Percentiles rank a stretch among this genome's conserved stretches.
Evolutionary conservation across 1,139 yeast genomes (phyloP).

Genomic region (Nakaseomyces kungkrabaensis): DNA sequence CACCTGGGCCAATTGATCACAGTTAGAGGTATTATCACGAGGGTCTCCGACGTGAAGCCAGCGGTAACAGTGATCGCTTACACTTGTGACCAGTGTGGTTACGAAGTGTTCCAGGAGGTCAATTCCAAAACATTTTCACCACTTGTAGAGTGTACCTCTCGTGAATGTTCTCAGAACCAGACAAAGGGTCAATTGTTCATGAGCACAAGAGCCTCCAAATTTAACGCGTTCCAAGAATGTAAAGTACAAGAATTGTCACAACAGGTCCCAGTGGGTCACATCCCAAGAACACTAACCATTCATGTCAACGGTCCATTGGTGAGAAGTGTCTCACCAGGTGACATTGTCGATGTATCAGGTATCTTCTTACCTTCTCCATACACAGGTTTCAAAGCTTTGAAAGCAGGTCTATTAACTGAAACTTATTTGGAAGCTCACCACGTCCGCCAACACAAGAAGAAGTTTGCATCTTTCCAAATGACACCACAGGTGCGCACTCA

Average conservation of each 20-base stretch:
- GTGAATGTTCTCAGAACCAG: slow-evolving; percentile 67
- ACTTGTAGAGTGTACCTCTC: slow-evolving; percentile 72
- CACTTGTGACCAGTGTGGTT: slow-evolving; percentile 96
- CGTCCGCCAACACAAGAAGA: slow-evolving; percentile 79
- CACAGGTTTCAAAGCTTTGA: slow-evolving; percentile 86
- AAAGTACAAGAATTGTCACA: slow-evolving; percentile 89
- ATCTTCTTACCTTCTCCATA: slow-evolving; percentile 90
- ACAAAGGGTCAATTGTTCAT: slow-evolving; percentile 83
- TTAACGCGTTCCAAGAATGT: slow-evolving; percentile 90
- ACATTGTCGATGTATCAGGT: slow-evolving; percentile 85
- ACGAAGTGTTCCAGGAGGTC: slow-evolving; percentile 93
- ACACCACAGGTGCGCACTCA: slow-evolving; percentile 47
- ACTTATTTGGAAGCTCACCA: slow-evolving; percentile 85
- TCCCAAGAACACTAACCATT: slow-evolving; percentile 76
- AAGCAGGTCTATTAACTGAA: slow-evolving; percentile 89
- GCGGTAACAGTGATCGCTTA: slow-evolving; percentile 85
- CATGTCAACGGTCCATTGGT: slow-evolving; percentile 89
- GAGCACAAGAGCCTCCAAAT: slow-evolving; percentile 93
- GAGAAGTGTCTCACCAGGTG: slow-evolving; percentile 86
- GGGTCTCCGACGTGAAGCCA: slow-evolving; percentile 96
- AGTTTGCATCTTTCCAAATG: slow-evolving; percentile 59
- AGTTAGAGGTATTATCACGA: slow-evolving; percentile 85
- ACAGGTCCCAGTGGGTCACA: slow-evolving; percentile 97
- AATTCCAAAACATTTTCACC: slow-evolving; percentile 79
- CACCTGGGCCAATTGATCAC: slow-evolving; percentile 82